phyloP scores from a whole-genome alignment of 345 rosid species.

The Syzygium oleosum region DNA sequence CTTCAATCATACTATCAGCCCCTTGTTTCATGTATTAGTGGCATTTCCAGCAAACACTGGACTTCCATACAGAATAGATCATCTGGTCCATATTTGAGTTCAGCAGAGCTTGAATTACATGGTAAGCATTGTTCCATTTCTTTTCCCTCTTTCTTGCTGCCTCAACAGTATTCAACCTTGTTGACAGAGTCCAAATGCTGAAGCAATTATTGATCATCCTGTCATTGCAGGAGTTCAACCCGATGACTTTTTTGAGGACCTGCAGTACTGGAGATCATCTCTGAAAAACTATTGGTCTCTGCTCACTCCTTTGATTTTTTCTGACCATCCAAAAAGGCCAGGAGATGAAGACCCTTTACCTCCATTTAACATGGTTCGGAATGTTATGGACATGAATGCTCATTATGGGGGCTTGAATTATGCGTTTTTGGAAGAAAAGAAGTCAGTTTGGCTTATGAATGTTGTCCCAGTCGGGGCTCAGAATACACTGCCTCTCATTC shows the following conservation, averaged over 20 bases:
- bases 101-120: slow-evolving; percentile 60
- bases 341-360: slow-evolving; percentile 98
- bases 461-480: slow-evolving; percentile 75
- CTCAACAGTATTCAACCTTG: neutral
- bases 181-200: neutral
- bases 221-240: slow-evolving; percentile 55
- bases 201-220: slow-evolving; percentile 9
- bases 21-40: slow-evolving; percentile 67
- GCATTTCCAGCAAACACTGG: slow-evolving; percentile 78
- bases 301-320: slow-evolving; percentile 90
- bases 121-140: slow-evolving; percentile 59
- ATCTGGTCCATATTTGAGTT: slow-evolving; percentile 41
- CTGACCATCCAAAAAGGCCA: slow-evolving; percentile 99
- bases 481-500: slow-evolving; percentile 78
- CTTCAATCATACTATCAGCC: slow-evolving; percentile 69
- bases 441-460: slow-evolving; percentile 93
- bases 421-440: slow-evolving; percentile 65
- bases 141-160: neutral
- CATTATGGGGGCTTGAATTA: slow-evolving; percentile 76
- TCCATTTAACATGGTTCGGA: slow-evolving; percentile 93
- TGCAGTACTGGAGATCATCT: slow-evolving; percentile 65
- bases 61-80: slow-evolving; percentile 80
- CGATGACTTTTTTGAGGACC: slow-evolving; percentile 70
- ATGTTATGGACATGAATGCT: slow-evolving; percentile 99
- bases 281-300: slow-evolving; percentile 88